Percentiles rank a stretch among this genome's conserved stretches.
Evolutionary conservation across 768 basidiomycete genomes (phyloP).

Genomic region (Mycena metata): DNA sequence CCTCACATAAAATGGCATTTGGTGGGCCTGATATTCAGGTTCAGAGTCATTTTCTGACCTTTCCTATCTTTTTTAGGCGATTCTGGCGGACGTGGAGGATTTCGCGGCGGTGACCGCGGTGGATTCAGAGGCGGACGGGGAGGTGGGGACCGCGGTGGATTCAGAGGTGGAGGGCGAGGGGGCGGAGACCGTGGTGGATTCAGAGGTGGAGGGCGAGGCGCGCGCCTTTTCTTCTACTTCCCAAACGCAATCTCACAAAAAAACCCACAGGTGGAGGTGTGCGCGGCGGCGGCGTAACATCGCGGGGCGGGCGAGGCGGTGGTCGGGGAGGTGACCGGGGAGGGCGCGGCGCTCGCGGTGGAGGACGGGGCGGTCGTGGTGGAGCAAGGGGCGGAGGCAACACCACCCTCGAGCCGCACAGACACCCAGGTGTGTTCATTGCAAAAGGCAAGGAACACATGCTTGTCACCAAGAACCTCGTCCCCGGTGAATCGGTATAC

Average conservation of each 20-base stretch:
- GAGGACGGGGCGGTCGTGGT: slow-evolving; percentile 70
- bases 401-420: slow-evolving; percentile 94
- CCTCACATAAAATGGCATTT: slow-evolving; percentile 48
- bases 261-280: slow-evolving; percentile 45
- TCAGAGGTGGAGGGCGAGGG: slow-evolving; percentile 56
- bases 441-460: slow-evolving; percentile 98
- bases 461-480: slow-evolving; percentile 97
- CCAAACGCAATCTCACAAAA: slow-evolving; percentile 13
- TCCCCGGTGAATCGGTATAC: slow-evolving; percentile 97
- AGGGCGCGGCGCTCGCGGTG: slow-evolving; percentile 63
- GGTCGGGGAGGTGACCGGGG: slow-evolving; percentile 61
- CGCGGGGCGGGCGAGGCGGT: slow-evolving; percentile 56
- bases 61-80: slow-evolving; percentile 37
- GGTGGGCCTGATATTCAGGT: slow-evolving; percentile 38
- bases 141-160: slow-evolving; percentile 51
- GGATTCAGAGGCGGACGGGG: slow-evolving; percentile 50
- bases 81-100: slow-evolving; percentile 85
- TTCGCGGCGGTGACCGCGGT: slow-evolving; percentile 60
- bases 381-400: slow-evolving; percentile 87
- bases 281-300: slow-evolving; percentile 54
- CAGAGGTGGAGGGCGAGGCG: slow-evolving; percentile 50
- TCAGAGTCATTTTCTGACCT: background rate
- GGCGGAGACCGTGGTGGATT: slow-evolving; percentile 53
- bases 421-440: slow-evolving; percentile 95
- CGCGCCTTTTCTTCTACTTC: slow-evolving; percentile 30